Conservation (phyloP, 2,329 filamentous ascomycete species). For the Xylaria sp. region DNA sequence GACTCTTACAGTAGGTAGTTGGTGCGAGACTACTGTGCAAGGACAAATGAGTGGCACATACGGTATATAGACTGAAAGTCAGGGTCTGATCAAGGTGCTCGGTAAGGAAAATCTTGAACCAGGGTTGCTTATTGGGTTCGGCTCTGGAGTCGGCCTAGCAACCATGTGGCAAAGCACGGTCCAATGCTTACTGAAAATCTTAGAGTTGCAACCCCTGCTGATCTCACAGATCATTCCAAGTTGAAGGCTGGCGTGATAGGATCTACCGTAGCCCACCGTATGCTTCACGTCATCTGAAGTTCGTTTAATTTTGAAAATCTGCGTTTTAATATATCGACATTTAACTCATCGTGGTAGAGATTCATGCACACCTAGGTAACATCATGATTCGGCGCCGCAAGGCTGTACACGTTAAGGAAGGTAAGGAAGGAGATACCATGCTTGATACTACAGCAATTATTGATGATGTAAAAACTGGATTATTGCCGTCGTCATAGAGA, state of each 20-base stretch:
- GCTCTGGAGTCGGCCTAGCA: conserved; percentile 13
- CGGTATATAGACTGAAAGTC: not conserved
- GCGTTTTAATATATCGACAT: too few relatives aligned
- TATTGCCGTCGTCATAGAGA: too few relatives aligned
- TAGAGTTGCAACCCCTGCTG: not conserved
- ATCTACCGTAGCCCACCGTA: too few relatives aligned
- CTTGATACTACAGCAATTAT: too few relatives aligned
- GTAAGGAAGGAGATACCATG: too few relatives aligned
- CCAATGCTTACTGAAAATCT: conserved; percentile 1
- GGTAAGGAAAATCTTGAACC: conserved; percentile 5
- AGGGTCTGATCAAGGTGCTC: not conserved
- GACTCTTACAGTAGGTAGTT: not conserved
- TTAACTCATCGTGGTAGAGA: too few relatives aligned
- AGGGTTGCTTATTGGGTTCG: conserved; percentile 8
- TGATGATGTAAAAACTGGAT: too few relatives aligned
- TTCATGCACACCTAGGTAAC: too few relatives aligned
- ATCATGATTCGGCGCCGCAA: too few relatives aligned
- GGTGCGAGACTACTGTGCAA: not conserved
- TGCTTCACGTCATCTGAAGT: too few relatives aligned
- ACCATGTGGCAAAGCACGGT: conserved; percentile 24
- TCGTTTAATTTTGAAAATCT: too few relatives aligned
- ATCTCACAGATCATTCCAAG: not conserved
- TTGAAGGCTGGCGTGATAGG: not conserved
- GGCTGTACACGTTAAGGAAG: too few relatives aligned
- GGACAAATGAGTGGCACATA: not conserved